Evolutionary conservation across 768 basidiomycete species (phyloP), one percentile per base, ranked within the genome.

Genomic region (Pholiota microspora): DNA sequence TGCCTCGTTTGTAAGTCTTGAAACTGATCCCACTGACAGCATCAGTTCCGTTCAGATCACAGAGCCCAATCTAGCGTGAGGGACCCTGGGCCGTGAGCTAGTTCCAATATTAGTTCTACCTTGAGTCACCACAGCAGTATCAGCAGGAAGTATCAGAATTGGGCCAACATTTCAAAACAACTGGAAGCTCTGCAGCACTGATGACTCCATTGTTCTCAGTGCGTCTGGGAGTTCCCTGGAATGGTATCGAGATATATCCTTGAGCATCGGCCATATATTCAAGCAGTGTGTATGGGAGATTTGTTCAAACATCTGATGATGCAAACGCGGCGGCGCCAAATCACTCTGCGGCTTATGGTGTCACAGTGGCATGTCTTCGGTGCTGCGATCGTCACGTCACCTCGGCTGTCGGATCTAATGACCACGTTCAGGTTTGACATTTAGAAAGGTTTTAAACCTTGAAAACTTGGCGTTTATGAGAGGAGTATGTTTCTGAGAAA

Each of bases 1-100:
- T 42, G 40, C 40, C 40, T 42, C 40, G 40, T 42, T 42, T 42
- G 40, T 42, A 21, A 42, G 40, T 23, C 40, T 42, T 42, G 40
- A 42, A 42, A 42, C 40, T 23, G 40, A 42, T 31, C 29, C 29
- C 29, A 31, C 29, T 42, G 21, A 7, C 18, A 9, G 18, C 40
- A 42, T 42, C 40, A 42, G 10, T 42, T 42, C 18, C 10, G 40
- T 10, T 42, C 18, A 42, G 21, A 42, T 42, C 40, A 42, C n/a
- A 15, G 35, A 40, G 36, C 16, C 40, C 8, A 42, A 21, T 16
- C 40, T 42, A 21, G 21, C 7, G 40, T 21, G 23, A 42, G 40
- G 18, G 23, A n/a, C n/a, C 40, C 16, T 42, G 21, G 23, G 40
- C 18, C 40, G 40, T 42, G 40, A 10, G 4, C 4, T 21, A 42